Evolutionary conservation across 208 protist genomes (phyloP).

Genomic region (Trypanosoma vivax): DNA sequence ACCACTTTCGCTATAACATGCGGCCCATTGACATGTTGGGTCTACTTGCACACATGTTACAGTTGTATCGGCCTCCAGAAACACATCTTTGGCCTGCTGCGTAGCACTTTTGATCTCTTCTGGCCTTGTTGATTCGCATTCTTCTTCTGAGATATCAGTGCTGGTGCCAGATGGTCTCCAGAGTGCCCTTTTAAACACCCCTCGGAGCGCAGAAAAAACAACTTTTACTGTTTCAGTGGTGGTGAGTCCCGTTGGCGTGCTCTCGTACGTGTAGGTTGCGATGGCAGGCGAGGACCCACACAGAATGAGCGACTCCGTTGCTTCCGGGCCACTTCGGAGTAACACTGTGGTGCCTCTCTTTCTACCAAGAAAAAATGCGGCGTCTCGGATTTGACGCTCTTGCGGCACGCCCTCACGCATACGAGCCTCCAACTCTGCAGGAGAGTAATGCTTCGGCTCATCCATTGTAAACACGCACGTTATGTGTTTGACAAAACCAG

Average conservation of each 20-base stretch:
- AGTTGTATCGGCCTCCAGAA: constrained; percentile 53
- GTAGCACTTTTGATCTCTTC: constrained; percentile 25
- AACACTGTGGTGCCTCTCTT: constrained; percentile 9
- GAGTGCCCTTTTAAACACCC: constrained; percentile 38
- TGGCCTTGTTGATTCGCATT: constrained; percentile 2
- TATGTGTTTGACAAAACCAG: constrained; percentile 42
- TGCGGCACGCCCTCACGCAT: not conserved
- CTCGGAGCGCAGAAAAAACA: constrained; percentile 36
- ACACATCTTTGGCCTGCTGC: constrained; percentile 14
- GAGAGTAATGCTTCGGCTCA: constrained; percentile 23
- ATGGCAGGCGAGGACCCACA: constrained; percentile 51
- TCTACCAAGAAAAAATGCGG: constrained; percentile 24
- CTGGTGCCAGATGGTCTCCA: constrained; percentile 18
- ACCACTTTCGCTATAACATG: constrained; percentile 29
- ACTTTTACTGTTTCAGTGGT: constrained; percentile 40
- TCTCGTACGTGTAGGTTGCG: constrained; percentile 45
- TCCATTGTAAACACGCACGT: constrained; percentile 29
- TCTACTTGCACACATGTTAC: constrained; percentile 53
- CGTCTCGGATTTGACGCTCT: constrained; percentile 17
- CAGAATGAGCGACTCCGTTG: constrained; percentile 34
- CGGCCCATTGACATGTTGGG: constrained; percentile 59
- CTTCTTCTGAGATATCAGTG: constrained; percentile 1
- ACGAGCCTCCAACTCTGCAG: constrained; percentile 26
- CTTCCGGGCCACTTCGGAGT: constrained; percentile 12
- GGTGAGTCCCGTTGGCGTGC: constrained; percentile 25